A percentile compares a stretch with the other conserved stretches of the same genome.
Evolutionary conservation across 2,329 filamentous ascomycete genomes (phyloP).

Genomic region (Arachnopeziza araneosa): DNA sequence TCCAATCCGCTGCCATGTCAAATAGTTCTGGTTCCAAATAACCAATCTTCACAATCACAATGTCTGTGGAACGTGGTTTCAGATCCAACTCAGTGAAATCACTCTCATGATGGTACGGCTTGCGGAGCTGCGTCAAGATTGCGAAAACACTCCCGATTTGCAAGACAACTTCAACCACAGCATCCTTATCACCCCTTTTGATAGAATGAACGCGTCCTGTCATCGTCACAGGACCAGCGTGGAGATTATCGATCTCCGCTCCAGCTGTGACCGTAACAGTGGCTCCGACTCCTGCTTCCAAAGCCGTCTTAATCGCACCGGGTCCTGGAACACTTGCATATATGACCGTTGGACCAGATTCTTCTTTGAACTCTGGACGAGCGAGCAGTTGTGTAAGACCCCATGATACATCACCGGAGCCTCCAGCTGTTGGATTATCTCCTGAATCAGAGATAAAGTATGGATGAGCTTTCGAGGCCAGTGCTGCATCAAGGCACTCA

Average conservation of each 20-base stretch:
- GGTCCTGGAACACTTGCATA: conserved; percentile 48
- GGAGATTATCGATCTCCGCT: conserved; percentile 43
- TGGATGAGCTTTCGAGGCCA: conserved; percentile 36
- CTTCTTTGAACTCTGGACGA: conserved; percentile 39
- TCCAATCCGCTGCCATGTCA: conserved; percentile 49
- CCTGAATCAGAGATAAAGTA: conserved; percentile 52
- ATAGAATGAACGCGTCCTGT: conserved; percentile 46
- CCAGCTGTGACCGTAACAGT: conserved; percentile 46
- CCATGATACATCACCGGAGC: conserved; percentile 49
- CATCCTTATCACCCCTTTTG: conserved; percentile 44
- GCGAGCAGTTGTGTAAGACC: conserved; percentile 40
- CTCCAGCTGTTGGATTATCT: conserved; percentile 50
- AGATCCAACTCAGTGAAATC: conserved; percentile 47
- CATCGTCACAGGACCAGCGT: conserved; percentile 44
- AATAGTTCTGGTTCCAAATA: conserved; percentile 51
- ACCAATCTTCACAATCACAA: conserved; percentile 51
- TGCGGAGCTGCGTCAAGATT: conserved; percentile 46
- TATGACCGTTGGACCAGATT: conserved; percentile 38
- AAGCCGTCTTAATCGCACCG: conserved; percentile 37
- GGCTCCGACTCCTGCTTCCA: conserved; percentile 41
- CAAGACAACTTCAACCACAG: conserved; percentile 43
- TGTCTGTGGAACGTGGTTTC: conserved; percentile 39
- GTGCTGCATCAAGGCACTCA: conserved; percentile 42
- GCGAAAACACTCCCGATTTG: conserved; percentile 45
- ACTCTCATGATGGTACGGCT: conserved; percentile 47